Evolutionary conservation across 768 basidiomycete species (phyloP).

Genomic region (Termitomyces sp.): DNA sequence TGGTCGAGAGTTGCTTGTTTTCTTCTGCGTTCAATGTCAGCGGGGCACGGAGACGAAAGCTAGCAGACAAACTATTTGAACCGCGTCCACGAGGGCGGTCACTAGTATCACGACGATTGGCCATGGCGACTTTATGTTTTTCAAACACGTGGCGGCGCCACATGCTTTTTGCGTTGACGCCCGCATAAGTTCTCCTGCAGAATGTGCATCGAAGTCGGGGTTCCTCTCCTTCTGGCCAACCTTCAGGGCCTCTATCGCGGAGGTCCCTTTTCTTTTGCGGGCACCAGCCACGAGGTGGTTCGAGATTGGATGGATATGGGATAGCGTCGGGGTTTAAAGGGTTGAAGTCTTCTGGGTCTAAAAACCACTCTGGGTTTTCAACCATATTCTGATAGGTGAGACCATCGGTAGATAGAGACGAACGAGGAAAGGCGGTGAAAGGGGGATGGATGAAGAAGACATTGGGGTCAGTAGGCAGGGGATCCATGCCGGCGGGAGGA

Average conservation of each 20-base stretch:
- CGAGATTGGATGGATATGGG: constrained; percentile 69
- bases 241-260: constrained; percentile 61
- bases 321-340: constrained; percentile 48
- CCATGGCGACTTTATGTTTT: constrained; percentile 88
- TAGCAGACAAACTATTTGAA: constrained; percentile 51
- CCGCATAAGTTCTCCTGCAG: constrained; percentile 78
- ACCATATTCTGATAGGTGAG: constrained; percentile 68
- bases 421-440: constrained; percentile 61
- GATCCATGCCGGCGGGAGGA: constrained; percentile 59
- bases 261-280: constrained; percentile 80
- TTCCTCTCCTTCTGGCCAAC: constrained; percentile 79
- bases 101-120: constrained; percentile 70
- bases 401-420: constrained; percentile 57
- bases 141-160: constrained; percentile 87
- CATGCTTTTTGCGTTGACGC: constrained; percentile 89
- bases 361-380: constrained; percentile 77
- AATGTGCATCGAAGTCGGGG: constrained; percentile 80
- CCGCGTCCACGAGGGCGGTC: constrained; percentile 62
- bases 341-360: constrained; percentile 65
- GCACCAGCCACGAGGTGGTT: constrained; percentile 84
- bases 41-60: neutral
- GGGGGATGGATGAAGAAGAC: constrained; percentile 73
- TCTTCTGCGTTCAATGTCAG: constrained; percentile 39
- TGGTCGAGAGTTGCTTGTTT: constrained; percentile 36
- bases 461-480: constrained; percentile 57